Evolutionary conservation across 2,329 filamentous ascomycete genomes (phyloP), one percentile per base, ranked within the genome.

Genomic region (Alternaria triticina): DNA sequence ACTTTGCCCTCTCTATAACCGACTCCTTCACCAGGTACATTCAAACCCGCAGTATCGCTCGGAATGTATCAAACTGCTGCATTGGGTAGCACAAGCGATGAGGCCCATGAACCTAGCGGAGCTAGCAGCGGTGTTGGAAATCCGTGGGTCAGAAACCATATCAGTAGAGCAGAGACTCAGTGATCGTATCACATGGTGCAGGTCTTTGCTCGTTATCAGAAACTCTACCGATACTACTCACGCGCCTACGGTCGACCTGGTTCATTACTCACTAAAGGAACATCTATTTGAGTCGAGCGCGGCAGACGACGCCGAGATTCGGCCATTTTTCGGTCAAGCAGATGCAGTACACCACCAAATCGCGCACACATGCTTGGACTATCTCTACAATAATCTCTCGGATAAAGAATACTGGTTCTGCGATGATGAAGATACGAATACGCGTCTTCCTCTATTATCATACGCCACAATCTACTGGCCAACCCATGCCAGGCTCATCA

Each of bases 151-250:
- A 0, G 30, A 36, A 0, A 36, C 30, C 4, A 36, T 36, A 36
- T 36, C 30, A 36, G 13, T 36, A 0, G 30, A 36, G 30, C 30
- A 36, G 1, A 36, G 30, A 9, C 30, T 36, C 30, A 36, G 6
- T 36, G 30, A 36, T 36, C 30, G 30, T 36, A 36, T 36, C 6
- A 36, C 30, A 36, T 36, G 30, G 30, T 36, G 30, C 0, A 36
- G 2, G 30, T 36, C 30, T 36, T 9, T 36, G 30, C 30, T 36
- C 4, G 15, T 36, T 13, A 5, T 36, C 30, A 36, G 30, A 36
- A 1, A 33, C 4, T 0, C 0, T 7, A 0, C 30, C 4, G 30
- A 36, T 5, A 8, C 30, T 36, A 9, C 0, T 36, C 30, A 36
- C 1, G 13, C 13, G 3, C 13, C 30, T 9, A 36, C 30, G 30